phyloP scores from a whole-genome alignment of 257 asterid species.

The Oldenlandia corymbosa region DNA sequence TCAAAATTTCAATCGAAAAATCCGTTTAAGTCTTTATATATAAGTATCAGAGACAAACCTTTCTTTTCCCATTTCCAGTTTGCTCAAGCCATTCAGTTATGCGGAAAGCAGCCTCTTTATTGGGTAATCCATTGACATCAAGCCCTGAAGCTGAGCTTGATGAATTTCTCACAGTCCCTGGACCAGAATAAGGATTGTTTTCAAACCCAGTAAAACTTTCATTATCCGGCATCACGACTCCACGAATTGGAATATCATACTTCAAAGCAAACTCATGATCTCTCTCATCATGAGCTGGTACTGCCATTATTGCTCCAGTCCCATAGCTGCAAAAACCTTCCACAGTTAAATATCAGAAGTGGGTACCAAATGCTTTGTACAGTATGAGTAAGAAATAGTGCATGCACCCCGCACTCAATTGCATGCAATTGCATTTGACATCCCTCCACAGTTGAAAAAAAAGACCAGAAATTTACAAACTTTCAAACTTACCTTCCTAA shows the following conservation, averaged over 20 bases:
- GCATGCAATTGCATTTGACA: not conserved
- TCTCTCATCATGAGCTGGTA: slow-evolving; percentile 96
- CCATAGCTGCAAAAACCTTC: slow-evolving; percentile 72
- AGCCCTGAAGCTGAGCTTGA: slow-evolving; percentile 64
- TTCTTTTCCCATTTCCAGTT: slow-evolving; percentile 71
- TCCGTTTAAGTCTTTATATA: not conserved
- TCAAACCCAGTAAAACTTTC: slow-evolving; percentile 38
- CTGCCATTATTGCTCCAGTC: slow-evolving; percentile 99
- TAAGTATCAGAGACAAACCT: slow-evolving; percentile 36
- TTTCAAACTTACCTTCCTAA: slow-evolving; percentile 64
- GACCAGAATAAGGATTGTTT: slow-evolving; percentile 71
- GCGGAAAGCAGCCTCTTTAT: slow-evolving; percentile 68
- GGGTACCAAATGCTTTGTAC: no score
- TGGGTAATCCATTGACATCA: slow-evolving; percentile 66
- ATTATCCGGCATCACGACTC: slow-evolving; percentile 73
- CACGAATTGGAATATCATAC: slow-evolving; percentile 63
- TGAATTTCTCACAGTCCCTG: slow-evolving; percentile 80
- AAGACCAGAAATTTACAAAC: slow-evolving; percentile 10
- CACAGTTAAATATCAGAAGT: slow-evolving; percentile 17
- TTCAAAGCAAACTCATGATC: slow-evolving; percentile 91
- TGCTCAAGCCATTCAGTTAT: slow-evolving; percentile 83
- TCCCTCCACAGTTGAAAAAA: slow-evolving; percentile 10
- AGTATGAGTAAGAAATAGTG: no score
- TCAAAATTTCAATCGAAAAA: not conserved
- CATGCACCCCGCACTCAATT: slow-evolving; percentile 6